Evolutionary conservation across 371 early-diverging fungal genomes (phyloP), one percentile per base, ranked within the genome.

Genomic region (Mucor plumbeus): DNA sequence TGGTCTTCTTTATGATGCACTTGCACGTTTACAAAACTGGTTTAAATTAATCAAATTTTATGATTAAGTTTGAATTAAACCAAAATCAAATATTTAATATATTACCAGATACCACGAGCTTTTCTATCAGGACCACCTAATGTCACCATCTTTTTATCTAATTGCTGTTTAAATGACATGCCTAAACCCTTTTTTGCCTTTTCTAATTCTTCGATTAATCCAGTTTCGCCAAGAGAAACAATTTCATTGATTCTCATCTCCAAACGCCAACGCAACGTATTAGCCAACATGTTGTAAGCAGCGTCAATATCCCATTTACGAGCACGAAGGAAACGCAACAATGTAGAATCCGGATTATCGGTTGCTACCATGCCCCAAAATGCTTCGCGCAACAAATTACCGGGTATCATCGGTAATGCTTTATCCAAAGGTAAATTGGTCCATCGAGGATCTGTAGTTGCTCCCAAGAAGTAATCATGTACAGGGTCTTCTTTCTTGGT

Each of bases 221-320:
- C 77, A 15, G 61, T 68, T 73, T 94, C 93, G 15, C 89, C 87
- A 44, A 81, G 67, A 35, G 71, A 44, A 44, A 89, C 71, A 57
- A 93, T 82, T 11, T 82, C 81, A 36, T 80, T 77, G 0, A 91
- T 80, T 63, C 84, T 85, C 57, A 81, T 77, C 39, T 81, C 78
- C 34, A 83, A 53, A 54, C 91, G 75, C 92, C 94, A 94, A 54
- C 87, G 80, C 59, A 93, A 69, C 2, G 88, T 80, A 19, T 82
- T 78, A 33, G 83, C 57, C 43, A 89, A 44, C 93, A 92, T 92
- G 31, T 68, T 65, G 50, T 86, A 74, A 17, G 92, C 88, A 26
- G 89, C 88, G n/a, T 81, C 75, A n/a, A 87, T 75, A 63, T 92
- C 85, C 89, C 91, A 94, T 70, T 91, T 92, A 57, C 94, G 84